Evolutionary conservation across 177 flowering plant species (phyloP), one percentile per base, ranked within the genome.

Genomic region (Vitis hybrid): DNA sequence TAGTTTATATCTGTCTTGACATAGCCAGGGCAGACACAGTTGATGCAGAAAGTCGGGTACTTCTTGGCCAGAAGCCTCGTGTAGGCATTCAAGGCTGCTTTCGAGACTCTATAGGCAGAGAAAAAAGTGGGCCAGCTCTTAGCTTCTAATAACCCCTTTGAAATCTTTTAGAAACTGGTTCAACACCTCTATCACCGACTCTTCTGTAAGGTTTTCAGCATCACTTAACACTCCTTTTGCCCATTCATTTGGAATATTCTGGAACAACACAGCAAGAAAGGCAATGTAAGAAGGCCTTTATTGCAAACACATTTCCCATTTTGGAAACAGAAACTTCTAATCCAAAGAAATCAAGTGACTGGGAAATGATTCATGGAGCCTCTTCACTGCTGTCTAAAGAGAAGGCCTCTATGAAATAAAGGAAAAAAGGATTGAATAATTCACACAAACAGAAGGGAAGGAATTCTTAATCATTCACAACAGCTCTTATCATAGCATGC

Each of bases 11-110:
- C 90, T 0, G 89, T 87, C 52, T 79, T 84, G 52, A 85, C 88
- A 74, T 1, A 79, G 65, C 92, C 92, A 60, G 92, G 95, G 52
- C 87, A 87, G 1, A 88, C 83, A 60, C 81, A 64, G 49, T 88
- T 90, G 70, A 87, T 71, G 67, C 66, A 15, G 7, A 86, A 60
- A 1, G 15, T 35, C 0, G 90, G 88, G 64, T 74, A 65, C 65
- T 70, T 80, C 63, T 76, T 84, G 12, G 92, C 92, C 27, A 86
- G 12, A 35, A 87, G 66, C 72, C 95, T 79, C 27, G 95, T 86
- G 73, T 87, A 83, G 18, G 84, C 85, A 74, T 74, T 85, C 74
- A 84, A n/a, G 24, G 85, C 78, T 16, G 81, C 89, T 67, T 87
- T 89, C 0, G 89, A 82, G 13, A 86, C 35, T 10, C 10, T 70